Conservation (phyloP, 805 yeast species). For the Monosporozyma siamensis region DNA sequence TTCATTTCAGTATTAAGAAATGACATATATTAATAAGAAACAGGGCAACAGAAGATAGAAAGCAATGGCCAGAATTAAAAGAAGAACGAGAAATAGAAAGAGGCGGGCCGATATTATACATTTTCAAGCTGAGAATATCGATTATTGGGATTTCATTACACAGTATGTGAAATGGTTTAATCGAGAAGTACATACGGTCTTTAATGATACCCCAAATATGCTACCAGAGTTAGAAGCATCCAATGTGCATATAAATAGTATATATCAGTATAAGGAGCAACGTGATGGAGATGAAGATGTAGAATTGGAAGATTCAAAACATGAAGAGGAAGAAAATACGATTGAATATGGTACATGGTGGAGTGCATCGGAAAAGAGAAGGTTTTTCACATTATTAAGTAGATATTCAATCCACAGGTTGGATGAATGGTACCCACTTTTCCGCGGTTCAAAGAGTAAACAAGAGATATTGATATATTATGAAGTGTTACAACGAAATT, state of each 20-base stretch:
- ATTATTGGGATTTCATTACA: not conserved
- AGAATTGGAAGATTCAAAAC: not conserved
- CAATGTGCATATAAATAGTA: not conserved
- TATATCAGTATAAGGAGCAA: not conserved
- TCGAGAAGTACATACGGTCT: slow-evolving; percentile 4
- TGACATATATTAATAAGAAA: too few relatives aligned
- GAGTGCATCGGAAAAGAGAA: slow-evolving; percentile 23
- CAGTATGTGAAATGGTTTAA: slow-evolving; percentile 6
- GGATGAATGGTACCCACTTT: slow-evolving; percentile 20
- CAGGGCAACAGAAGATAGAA: too few relatives aligned
- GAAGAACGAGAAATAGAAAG: not conserved
- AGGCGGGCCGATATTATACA: not conserved
- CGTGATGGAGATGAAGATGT: not conserved
- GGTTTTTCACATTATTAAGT: slow-evolving; percentile 23
- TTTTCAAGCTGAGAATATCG: not conserved
- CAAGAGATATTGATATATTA: slow-evolving; percentile 24
- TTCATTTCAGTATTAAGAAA: too few relatives aligned
- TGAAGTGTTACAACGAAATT: slow-evolving; percentile 14
- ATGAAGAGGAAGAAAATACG: slow-evolving; percentile 4
- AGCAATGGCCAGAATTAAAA: not conserved
- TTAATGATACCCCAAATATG: not conserved
- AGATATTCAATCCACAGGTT: slow-evolving; percentile 27
- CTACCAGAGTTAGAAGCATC: not conserved
- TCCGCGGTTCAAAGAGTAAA: slow-evolving; percentile 19
- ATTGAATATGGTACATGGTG: slow-evolving; percentile 21